Conservation (phyloP, 2,329 filamentous ascomycete genomes). For the Capronia epimyces region DNA sequence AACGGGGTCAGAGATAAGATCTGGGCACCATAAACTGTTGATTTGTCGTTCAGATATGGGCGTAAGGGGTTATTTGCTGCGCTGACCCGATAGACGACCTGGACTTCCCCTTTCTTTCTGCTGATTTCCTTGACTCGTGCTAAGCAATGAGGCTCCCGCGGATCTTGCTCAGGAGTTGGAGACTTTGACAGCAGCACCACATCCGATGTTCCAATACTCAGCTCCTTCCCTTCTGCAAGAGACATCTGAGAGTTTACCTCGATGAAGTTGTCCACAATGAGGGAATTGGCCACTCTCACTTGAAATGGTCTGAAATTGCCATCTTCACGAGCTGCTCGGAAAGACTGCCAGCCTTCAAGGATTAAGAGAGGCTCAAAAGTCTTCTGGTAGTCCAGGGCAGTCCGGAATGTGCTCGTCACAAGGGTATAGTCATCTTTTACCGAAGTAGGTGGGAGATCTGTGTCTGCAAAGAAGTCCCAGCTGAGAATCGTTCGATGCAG, state of each 20-base stretch:
- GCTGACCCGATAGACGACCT: constrained; percentile 74
- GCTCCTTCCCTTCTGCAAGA: constrained; percentile 62
- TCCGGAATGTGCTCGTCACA: constrained; percentile 71
- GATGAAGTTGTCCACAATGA: constrained; percentile 86
- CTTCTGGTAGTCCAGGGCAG: constrained; percentile 72
- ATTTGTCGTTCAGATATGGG: constrained; percentile 61
- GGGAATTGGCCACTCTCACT: constrained; percentile 78
- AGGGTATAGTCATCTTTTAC: constrained; percentile 65
- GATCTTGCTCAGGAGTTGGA: constrained; percentile 61
- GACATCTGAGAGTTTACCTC: constrained; percentile 84
- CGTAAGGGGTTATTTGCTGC: constrained; percentile 62
- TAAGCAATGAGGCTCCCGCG: constrained; percentile 69
- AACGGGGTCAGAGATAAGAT: constrained; percentile 91
- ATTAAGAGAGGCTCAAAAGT: constrained; percentile 88
- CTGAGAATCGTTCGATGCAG: constrained; percentile 80
- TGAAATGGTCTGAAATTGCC: constrained; percentile 73
- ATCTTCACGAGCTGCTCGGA: constrained; percentile 86
- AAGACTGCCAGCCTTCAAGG: constrained; percentile 92
- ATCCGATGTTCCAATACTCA: constrained; percentile 74
- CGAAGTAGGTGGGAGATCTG: constrained; percentile 72
- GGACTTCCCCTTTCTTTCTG: constrained; percentile 72
- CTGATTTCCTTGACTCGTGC: constrained; percentile 75
- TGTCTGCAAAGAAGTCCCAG: constrained; percentile 91
- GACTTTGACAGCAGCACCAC: constrained; percentile 78
- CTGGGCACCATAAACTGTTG: constrained; percentile 68